Evolutionary conservation across 2,329 filamentous ascomycete genomes (phyloP), one percentile per base, ranked within the genome.

Genomic region (Chrysoporthe puriensis): DNA sequence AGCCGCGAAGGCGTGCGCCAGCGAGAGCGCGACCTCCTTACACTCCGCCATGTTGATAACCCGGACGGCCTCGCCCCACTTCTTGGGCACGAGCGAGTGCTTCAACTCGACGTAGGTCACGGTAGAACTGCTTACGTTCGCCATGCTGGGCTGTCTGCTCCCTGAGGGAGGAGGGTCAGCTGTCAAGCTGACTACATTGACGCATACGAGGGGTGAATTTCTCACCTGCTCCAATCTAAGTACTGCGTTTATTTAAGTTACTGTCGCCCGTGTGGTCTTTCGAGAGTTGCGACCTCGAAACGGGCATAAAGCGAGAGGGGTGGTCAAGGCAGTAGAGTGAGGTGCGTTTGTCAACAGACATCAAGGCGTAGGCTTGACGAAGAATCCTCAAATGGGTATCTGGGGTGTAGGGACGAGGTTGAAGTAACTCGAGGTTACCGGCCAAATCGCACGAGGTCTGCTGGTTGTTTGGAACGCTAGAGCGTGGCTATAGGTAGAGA

Each of bases 1-100:
- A 69, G 88, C 83, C 67, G 86, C 89, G 80, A 96, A 96, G 71
- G 92, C 90, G 76, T 93, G 88, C 59, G 92, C 90, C 72, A 96
- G 86, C 74, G 90, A 89, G 46, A 86, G 81, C 36, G 89, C 91
- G 43, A 91, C 92, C 76, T 88, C 86, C 76, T 89, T 88, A 81
- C 88, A 91, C 79, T 94, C 91, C 67, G 84, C 81, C 74, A 90
- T 85, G 70, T 82, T 81, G 71, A 94, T 81, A 69, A 85, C 77
- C 70, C 91, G 90, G 73, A 93, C 85, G 63, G 81, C 79, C 72
- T 84, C 81, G 69, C 84, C 83, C 84, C 82, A 87, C 42, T 77
- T 77, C 60, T 80, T 73, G n/a, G 85, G 85, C 59, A 87, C 78
- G 66, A 87, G 83, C 66, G 85, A 86, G 65, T 78, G 79, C 50